Conservation (phyloP, 441 rosid species). For the Pelargonium cotyledonis region DNA sequence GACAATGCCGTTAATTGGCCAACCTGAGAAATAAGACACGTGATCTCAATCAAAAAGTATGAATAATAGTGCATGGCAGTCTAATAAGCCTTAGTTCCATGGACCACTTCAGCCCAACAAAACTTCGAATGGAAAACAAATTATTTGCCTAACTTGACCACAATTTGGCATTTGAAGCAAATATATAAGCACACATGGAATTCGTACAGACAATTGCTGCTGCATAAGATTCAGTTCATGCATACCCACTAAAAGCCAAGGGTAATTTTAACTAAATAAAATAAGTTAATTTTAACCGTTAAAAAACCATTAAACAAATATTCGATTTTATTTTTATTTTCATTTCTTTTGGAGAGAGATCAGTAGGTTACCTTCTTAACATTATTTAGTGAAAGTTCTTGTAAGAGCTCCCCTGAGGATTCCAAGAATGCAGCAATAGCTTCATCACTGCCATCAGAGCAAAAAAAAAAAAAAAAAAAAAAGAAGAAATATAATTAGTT, state of each 20-base stretch:
- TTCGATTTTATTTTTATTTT: background rate
- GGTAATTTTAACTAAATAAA: background rate
- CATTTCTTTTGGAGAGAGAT: background rate
- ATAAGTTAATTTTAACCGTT: too few species aligned
- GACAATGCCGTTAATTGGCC: slow-evolving; percentile 59
- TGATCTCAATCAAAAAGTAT: slow-evolving; percentile 3
- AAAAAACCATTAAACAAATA: background rate
- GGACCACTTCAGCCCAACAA: background rate
- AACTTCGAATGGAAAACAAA: background rate
- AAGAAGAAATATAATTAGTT: background rate
- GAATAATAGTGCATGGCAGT: background rate
- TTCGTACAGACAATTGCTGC: background rate
- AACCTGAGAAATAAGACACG: slow-evolving; percentile 41
- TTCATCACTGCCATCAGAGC: slow-evolving; percentile 54
- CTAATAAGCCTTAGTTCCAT: too few species aligned
- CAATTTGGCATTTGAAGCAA: background rate
- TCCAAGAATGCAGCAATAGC: slow-evolving; percentile 86
- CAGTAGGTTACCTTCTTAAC: slow-evolving; percentile 47
- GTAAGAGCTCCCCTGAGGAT: slow-evolving; percentile 52
- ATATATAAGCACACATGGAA: background rate
- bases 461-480: too few species aligned
- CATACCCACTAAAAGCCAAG: background rate
- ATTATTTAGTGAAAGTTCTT: slow-evolving; percentile 67
- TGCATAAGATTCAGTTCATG: background rate
- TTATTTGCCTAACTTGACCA: background rate